Percentiles rank a stretch among this genome's conserved stretches.
phyloP scores from a whole-genome alignment of 2,329 filamentous ascomycete genomes.

The Nothopassalora personata region DNA sequence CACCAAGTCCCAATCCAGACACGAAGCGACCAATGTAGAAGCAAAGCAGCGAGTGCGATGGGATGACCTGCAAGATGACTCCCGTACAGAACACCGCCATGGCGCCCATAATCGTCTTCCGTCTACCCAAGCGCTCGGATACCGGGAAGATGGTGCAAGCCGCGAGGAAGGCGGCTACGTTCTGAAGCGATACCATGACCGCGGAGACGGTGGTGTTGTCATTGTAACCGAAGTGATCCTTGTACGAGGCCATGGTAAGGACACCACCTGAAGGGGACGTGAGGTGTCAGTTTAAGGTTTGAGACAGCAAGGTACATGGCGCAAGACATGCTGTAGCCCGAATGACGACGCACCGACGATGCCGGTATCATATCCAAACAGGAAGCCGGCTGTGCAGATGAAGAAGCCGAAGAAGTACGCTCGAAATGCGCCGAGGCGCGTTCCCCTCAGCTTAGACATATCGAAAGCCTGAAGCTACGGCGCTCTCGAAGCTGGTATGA shows the following conservation, averaged over 20 bases:
- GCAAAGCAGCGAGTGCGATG: constrained; percentile 40
- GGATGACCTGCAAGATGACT: constrained; percentile 44
- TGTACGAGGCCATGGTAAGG: constrained; percentile 26
- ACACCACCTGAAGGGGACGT: constrained; percentile 21
- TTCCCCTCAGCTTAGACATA: constrained; percentile 22
- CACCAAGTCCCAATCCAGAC: constrained; percentile 46
- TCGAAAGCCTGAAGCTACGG: neutral
- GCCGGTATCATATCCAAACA: constrained; percentile 42
- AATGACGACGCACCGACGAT: constrained; percentile 27
- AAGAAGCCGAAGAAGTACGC: constrained; percentile 26
- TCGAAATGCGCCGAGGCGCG: constrained; percentile 20
- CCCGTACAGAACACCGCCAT: constrained; percentile 40
- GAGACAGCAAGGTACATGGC: neutral
- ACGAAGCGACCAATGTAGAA: constrained; percentile 47
- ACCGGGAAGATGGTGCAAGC: constrained; percentile 48
- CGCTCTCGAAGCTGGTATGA: neutral
- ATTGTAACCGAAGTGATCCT: constrained; percentile 25
- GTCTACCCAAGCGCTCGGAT: constrained; percentile 44
- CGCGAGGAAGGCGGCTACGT: constrained; percentile 50
- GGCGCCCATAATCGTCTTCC: constrained; percentile 41
- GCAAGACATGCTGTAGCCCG: neutral
- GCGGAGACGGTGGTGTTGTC: constrained; percentile 28
- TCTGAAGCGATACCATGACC: constrained; percentile 48
- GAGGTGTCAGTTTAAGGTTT: neutral
- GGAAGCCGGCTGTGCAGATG: constrained; percentile 22